Base-by-base conservation (phyloP, 164 flowering plant species). In the Hamamelis virginiana region DNA sequence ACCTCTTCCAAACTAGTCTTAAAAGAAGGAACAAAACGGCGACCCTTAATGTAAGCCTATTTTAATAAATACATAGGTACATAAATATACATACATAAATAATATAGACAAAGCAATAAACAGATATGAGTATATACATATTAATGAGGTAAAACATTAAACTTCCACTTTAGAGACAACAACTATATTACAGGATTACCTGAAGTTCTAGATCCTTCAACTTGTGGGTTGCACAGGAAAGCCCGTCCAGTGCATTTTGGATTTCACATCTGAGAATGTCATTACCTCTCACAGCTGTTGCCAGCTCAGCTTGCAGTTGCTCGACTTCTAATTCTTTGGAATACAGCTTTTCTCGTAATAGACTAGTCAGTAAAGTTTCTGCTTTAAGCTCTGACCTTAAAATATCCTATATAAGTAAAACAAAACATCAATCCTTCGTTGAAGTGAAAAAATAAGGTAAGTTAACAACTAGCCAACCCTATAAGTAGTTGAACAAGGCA, bases 171-270 rank as follows among this genome's bases (percentile, higher is more conserved):
- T 57, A 12, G 58, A 57, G 14, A 43, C 9, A 22, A 43, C 28
- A 51, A 13, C 16, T 50, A 13, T 19, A 66, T 33, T 23, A 71
- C 19, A 66, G 57, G 47, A 70, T 64, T 68, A 96, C 99, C 98
- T 96, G 95, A 74, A 96, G 87, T 77, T 93, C 97, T 62, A 86
- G 84, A 33, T 89, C 97, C 74, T 83, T 91, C 87, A 90, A 69
- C 80, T 84, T 85, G 80, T 93, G 97, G 53, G 78, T 80, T 33
- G 75, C 67, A 52, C 84, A 80, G 19, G 98, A 91, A 66, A 91
- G 68, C 62, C 78, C 77, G 74, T 96, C 99, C 70, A 79, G 38
- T 25, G 89, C 81, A 76, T 76, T 83, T 80, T 93, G 94, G 23
- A 91, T 75, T 82, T 93, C 97, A 71, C 76, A 80, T 76, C 81